Evolutionary conservation across 202 grass and related monocot genomes (phyloP).

Genomic region (Miscanthus sacchariflorus): DNA sequence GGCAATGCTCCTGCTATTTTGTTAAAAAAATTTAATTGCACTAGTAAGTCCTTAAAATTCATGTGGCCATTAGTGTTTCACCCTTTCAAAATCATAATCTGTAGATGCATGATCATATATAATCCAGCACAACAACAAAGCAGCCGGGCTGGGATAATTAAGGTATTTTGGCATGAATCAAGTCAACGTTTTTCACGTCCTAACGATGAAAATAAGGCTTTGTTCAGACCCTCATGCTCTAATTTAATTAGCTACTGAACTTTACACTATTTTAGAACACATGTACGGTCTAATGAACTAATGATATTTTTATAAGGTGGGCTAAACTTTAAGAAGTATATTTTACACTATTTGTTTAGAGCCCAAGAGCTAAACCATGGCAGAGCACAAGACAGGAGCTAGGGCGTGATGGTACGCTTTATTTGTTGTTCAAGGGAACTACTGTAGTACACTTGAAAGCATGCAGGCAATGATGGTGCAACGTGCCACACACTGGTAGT

Average conservation of each 20-base stretch:
- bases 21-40: background rate
- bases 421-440: too few species aligned
- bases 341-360: too few species aligned
- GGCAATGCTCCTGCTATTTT: too few species aligned
- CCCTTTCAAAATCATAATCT: background rate
- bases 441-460: background rate
- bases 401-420: too few species aligned
- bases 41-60: background rate
- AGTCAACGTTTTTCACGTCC: background rate
- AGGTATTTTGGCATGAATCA: background rate
- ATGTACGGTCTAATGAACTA: too few species aligned
- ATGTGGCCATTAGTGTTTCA: background rate
- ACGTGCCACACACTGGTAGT: conserved; percentile 35
- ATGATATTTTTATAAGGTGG: too few species aligned
- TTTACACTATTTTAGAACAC: too few species aligned
- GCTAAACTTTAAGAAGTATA: too few species aligned
- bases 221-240: background rate
- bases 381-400: too few species aligned
- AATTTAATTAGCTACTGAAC: background rate
- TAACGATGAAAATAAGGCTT: background rate
- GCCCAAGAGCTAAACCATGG: background rate
- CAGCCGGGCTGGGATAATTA: fast-evolving
- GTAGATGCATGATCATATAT: background rate
- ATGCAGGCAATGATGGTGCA: conserved; percentile 49
- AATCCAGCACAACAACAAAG: background rate